Base-by-base conservation (phyloP, 2,329 filamentous ascomycete genomes). In the Colletotrichum filicis region DNA sequence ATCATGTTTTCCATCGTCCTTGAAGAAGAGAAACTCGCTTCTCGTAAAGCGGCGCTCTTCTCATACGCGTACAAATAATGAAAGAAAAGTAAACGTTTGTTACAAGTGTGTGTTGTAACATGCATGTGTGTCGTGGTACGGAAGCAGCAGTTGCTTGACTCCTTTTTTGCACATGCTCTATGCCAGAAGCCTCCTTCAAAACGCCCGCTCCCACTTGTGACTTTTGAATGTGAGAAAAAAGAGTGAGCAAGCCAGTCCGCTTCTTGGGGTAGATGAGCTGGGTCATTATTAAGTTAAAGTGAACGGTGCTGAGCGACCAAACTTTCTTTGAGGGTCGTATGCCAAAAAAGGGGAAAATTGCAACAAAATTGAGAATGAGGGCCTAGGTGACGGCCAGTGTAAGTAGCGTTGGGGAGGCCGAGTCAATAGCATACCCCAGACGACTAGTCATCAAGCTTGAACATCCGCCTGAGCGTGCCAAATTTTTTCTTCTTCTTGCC, bases 401-500 rank as follows among this genome's bases (percentile, higher is more conserved):
- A 42, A 42, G 37, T 42, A 42, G 37, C 7, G 37, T 42, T 16
- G 16, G 19, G 42, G 19, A 11, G 14, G 24, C 16, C 5, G 30
- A 5, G 12, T 56, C 7, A 55, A 32, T 19, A 55, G 26, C 52
- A 59, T 12, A 57, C n/a, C 26, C 52, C 24, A 12, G 63, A 66
- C 59, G 22, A 32, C 82, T 83, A 87, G 74, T 87, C 85, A 73
- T 87, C 79, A 69, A 88, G 79, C 55, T 85, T 80, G 82, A 94
- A 93, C 80, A 92, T 92, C 80, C 86, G 89, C 79, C 92, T 89
- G 79, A 94, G 81, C 67, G 85, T 83, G 55, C 87, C 87, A 81
- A 94, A 94, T 82, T 92, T 93, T 87, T 94, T 94, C 84, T 88
- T 90, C 83, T 82, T 87, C 74, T 77, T 79, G 49, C 61, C 62